Evolutionary conservation across 176 grass and related monocot species (phyloP).

Genomic region (Avena atlantica): DNA sequence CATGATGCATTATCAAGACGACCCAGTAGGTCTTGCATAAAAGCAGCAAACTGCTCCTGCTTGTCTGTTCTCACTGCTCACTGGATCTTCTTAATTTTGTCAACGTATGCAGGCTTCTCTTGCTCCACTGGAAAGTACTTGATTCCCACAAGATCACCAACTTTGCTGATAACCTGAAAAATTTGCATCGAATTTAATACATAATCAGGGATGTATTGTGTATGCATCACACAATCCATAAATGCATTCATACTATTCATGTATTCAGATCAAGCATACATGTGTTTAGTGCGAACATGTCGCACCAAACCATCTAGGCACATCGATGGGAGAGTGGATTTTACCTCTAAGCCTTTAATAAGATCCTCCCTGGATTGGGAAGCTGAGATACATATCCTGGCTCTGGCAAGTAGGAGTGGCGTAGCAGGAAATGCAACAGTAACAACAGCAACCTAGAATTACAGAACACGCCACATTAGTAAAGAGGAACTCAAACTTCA

Average conservation of each 20-base stretch:
- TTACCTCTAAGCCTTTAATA: slow-evolving; percentile 91
- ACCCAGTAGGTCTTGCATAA: slow-evolving; percentile 44
- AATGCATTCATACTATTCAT: neutral
- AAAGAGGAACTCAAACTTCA: neutral
- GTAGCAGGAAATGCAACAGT: slow-evolving; percentile 95
- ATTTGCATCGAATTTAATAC: slow-evolving; percentile 29
- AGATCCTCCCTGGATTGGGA: slow-evolving; percentile 90
- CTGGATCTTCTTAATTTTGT: slow-evolving; percentile 77
- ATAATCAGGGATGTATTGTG: neutral
- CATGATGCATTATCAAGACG: slow-evolving; percentile 25
- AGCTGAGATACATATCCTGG: slow-evolving; percentile 96
- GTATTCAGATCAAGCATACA: neutral
- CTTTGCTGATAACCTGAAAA: slow-evolving; percentile 94
- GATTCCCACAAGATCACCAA: slow-evolving; percentile 94
- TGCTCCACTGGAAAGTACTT: slow-evolving; percentile 92
- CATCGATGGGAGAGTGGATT: slow-evolving; percentile 32
- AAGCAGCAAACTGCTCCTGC: slow-evolving; percentile 36
- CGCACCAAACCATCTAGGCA: slow-evolving; percentile 21
- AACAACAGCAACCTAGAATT: slow-evolving; percentile 88
- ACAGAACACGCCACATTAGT: slow-evolving; percentile 31
- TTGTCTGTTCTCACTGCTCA: slow-evolving; percentile 32
- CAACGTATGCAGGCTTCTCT: slow-evolving; percentile 48
- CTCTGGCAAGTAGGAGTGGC: slow-evolving; percentile 85
- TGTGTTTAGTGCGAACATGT: slow-evolving; percentile 11
- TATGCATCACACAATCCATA: neutral